Evolutionary conservation across 345 rosid species (phyloP).

Genomic region (Trapa incisa): DNA sequence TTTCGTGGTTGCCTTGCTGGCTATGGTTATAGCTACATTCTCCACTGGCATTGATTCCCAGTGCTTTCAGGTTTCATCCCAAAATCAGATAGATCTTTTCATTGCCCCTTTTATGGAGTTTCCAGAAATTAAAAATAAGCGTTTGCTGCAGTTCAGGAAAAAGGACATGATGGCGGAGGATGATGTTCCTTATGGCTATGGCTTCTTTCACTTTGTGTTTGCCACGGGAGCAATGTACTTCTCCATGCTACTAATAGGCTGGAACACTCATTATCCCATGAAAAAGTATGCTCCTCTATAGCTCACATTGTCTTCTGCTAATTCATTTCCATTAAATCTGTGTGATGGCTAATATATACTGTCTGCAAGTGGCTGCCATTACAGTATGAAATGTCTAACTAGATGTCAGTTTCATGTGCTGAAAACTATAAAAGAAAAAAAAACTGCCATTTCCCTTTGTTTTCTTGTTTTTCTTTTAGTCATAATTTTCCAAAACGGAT

Average conservation of each 20-base stretch:
- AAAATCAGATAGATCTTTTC: background rate
- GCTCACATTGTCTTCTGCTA: too few species aligned
- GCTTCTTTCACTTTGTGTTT: constrained; percentile 94
- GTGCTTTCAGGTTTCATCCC: constrained; percentile 66
- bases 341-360: too few species aligned
- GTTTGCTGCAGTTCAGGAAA: constrained; percentile 40
- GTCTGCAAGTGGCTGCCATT: too few species aligned
- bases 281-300: constrained; percentile 31
- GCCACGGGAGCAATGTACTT: constrained; percentile 98
- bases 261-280: constrained; percentile 84
- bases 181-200: constrained; percentile 82
- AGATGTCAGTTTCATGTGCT: too few species aligned
- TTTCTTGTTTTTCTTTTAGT: too few species aligned
- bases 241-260: constrained; percentile 81
- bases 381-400: too few species aligned
- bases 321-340: too few species aligned
- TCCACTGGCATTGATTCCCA: constrained; percentile 93
- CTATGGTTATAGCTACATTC: constrained; percentile 89
- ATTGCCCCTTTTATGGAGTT: background rate
- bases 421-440: too few species aligned
- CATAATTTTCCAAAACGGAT: too few species aligned
- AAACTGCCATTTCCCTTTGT: too few species aligned
- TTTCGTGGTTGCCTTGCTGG: constrained; percentile 67
- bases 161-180: constrained; percentile 33
- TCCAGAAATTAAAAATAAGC: background rate